Evolutionary conservation across 2,329 filamentous ascomycete species (phyloP), one percentile per base, ranked within the genome.

Genomic region (Xylaria sp.): DNA sequence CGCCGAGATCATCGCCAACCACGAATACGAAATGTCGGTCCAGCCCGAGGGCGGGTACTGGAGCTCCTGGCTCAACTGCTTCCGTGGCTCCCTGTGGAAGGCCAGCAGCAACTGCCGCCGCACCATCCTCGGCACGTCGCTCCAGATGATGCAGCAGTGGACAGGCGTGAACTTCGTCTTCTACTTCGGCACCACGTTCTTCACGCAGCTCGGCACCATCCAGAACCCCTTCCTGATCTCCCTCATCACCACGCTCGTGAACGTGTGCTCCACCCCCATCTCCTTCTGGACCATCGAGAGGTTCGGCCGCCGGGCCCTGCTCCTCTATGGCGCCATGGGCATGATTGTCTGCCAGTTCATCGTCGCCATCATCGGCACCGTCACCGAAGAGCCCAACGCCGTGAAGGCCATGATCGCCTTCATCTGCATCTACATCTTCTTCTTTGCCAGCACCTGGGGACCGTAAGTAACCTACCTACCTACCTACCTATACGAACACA

Each of bases 341-440:
- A 96, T 96, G 92, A 78, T 93, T 26, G 71, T 92, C 67, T 92
- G 89, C 78, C 88, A 95, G 75, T 94, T 94, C 81, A 78, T 96
- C 69, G 89, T 94, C 52, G 92, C 85, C 67, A 91, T 94, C 66
- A 72, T 90, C 39, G 88, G 88, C 66, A 62, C 69, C 1, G 74
- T 83, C 48, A 81, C 78, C 56, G 69, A 65, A 19, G 68, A 79
- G 44, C 66, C 75, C 0, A 61, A 76, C 2, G 86, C 85, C 29
- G 80, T 83, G 65, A 79, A 83, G 63, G 84, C 88, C 45, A 87
- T 92, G 80, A 91, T 96, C 62, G 85, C 90, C 57, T 94, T 95
- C 78, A 94, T 94, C 69, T 89, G 87, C 77, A 87, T 96, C 78
- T 94, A 92, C 82, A 92, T 96, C 80, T 92, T 91, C 82, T 93